phyloP scores from a whole-genome alignment of 1,284 basidiomycete genomes.

The Ceratobasidium sp. region DNA sequence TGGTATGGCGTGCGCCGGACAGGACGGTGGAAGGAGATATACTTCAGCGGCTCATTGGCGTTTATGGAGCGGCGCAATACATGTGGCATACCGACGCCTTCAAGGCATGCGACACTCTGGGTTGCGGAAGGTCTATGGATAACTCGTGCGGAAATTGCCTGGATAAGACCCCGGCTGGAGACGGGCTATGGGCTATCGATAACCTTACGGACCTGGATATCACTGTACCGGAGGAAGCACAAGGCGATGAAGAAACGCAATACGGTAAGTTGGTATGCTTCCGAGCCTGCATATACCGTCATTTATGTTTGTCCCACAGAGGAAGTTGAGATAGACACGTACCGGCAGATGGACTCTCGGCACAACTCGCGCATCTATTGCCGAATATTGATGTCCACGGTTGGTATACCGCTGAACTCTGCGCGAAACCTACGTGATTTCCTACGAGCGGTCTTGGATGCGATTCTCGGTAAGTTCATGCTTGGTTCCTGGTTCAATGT shows the following conservation, averaged over 20 bases:
- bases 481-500: not conserved
- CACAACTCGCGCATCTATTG: not conserved
- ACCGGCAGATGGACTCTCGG: not conserved
- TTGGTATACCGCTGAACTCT: not conserved
- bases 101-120: not conserved
- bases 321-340: not conserved
- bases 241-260: not conserved
- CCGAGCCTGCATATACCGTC: not conserved
- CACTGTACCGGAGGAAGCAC: not conserved
- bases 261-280: not conserved
- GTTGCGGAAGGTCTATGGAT: not conserved
- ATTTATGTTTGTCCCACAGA: not conserved
- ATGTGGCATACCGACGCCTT: conserved; percentile 10
- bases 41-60: not conserved
- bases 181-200: not conserved
- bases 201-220: not conserved
- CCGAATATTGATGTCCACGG: conserved; percentile 1
- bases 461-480: conserved; percentile 6
- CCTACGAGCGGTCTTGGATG: not conserved
- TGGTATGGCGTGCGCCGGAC: conserved; percentile 19
- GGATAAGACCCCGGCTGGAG: not conserved
- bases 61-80: not conserved
- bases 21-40: conserved; percentile 17
- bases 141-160: not conserved
- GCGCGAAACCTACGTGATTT: not conserved